Conservation (phyloP, 192 early-diverging fungal genomes). For the Gamsiella multidivaricata region DNA sequence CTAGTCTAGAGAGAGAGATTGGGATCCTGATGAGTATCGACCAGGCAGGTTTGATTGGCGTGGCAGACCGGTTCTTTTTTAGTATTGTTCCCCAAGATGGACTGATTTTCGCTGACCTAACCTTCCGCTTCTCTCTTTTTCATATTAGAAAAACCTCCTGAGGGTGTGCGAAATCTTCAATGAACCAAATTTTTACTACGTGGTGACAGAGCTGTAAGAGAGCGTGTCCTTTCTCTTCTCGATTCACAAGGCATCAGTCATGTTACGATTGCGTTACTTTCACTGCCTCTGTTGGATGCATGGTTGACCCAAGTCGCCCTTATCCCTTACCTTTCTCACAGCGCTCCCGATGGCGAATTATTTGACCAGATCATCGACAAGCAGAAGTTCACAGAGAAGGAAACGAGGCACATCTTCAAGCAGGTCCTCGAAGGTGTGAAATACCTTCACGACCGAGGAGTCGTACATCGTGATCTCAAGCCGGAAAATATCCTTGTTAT, state of each 20-base stretch:
- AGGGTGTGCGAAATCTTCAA: slow-evolving; percentile 40
- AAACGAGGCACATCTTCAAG: slow-evolving; percentile 81
- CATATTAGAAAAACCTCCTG: slow-evolving; percentile 30
- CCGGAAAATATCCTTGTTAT: slow-evolving; percentile 78
- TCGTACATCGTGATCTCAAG: slow-evolving; percentile 97
- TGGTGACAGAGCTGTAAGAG: slow-evolving; percentile 54
- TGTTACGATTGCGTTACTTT: too few relatives aligned
- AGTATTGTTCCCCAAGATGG: too few relatives aligned
- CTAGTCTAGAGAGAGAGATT: slow-evolving; percentile 72
- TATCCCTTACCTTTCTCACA: slow-evolving; percentile 11
- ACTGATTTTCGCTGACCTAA: slow-evolving; percentile 43
- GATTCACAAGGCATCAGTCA: too few relatives aligned
- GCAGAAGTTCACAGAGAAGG: slow-evolving; percentile 78
- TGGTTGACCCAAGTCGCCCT: too few relatives aligned
- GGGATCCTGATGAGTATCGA: slow-evolving; percentile 74
- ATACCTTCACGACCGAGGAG: slow-evolving; percentile 85
- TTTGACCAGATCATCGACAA: slow-evolving; percentile 90
- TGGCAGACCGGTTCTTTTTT: too few relatives aligned
- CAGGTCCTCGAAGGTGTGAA: slow-evolving; percentile 83
- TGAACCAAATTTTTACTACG: slow-evolving; percentile 19
- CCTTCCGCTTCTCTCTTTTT: slow-evolving; percentile 36
- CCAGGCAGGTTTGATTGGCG: slow-evolving; percentile 68
- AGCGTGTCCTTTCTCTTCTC: not conserved
- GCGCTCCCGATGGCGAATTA: slow-evolving; percentile 88
- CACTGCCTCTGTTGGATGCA: not conserved